Conservation (phyloP, 768 basidiomycete species). For the Trametes cinnabarina region DNA sequence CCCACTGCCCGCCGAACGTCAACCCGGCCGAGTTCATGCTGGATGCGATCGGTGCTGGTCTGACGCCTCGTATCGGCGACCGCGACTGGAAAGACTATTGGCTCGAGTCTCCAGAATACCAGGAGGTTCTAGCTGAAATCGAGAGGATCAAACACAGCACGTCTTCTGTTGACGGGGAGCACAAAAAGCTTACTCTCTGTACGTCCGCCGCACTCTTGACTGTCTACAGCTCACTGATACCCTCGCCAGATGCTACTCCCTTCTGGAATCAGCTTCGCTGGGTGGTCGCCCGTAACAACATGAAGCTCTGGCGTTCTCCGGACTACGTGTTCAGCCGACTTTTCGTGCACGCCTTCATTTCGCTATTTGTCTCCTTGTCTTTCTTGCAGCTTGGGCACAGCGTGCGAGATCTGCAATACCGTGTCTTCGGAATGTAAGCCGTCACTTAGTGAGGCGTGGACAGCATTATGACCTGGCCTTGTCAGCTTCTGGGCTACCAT, state of each 20-base stretch:
- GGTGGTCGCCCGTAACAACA: conserved; percentile 65
- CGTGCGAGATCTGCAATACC: conserved; percentile 69
- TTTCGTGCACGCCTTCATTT: conserved; percentile 70
- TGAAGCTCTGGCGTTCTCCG: conserved; percentile 78
- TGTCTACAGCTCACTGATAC: neutral
- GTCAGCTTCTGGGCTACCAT: conserved; percentile 64
- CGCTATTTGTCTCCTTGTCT: conserved; percentile 71
- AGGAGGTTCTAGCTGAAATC: conserved; percentile 41
- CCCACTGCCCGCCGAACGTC: conserved; percentile 67
- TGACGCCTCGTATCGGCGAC: conserved; percentile 66
- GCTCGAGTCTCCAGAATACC: conserved; percentile 65
- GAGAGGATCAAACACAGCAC: conserved; percentile 36
- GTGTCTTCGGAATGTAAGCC: conserved; percentile 73
- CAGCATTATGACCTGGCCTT: neutral
- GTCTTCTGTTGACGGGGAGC: neutral
- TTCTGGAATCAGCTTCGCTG: conserved; percentile 71
- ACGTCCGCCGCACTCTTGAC: neutral
- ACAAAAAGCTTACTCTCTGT: conserved; percentile 21
- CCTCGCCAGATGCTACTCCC: conserved; percentile 61
- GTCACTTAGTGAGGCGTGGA: neutral
- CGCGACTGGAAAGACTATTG: conserved; percentile 88
- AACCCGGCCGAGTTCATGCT: conserved; percentile 80
- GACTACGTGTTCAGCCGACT: conserved; percentile 84
- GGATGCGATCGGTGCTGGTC: conserved; percentile 84
- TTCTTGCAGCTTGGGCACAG: conserved; percentile 73